Evolutionary conservation across 148 eudicot species (phyloP).

Genomic region (Nepenthes mirabilis): DNA sequence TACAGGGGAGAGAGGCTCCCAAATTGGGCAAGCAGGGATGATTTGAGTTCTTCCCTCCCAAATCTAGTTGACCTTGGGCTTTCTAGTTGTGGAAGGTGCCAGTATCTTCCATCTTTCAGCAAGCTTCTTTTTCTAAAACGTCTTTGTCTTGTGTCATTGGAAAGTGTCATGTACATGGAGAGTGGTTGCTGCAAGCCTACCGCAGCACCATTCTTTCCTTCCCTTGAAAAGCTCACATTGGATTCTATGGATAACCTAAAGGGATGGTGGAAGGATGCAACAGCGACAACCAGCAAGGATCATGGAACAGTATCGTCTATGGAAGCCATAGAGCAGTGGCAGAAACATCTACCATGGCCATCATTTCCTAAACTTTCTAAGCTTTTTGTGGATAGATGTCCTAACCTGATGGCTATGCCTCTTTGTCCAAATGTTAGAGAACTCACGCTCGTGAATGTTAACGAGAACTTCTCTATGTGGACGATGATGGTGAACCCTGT

Average conservation of each 20-base stretch:
- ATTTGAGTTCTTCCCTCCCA: not conserved
- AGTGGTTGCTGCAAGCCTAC: not conserved
- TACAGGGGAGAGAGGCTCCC: not conserved
- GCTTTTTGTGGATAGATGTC: not conserved
- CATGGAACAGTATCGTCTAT: not conserved
- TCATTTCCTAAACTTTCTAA: constrained; percentile 10
- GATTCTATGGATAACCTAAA: not conserved
- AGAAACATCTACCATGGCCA: not conserved
- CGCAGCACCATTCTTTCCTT: constrained; percentile 19
- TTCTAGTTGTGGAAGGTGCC: not conserved
- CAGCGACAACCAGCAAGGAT: not conserved
- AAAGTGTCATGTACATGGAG: not conserved
- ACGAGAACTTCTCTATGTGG: not conserved
- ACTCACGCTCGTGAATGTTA: not conserved
- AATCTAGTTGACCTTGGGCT: not conserved
- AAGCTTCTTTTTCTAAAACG: not conserved
- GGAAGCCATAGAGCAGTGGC: not conserved
- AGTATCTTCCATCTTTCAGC: not conserved
- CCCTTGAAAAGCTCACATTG: constrained; percentile 13
- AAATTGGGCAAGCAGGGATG: not conserved
- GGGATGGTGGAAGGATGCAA: constrained; percentile 18
- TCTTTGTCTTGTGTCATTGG: not conserved
- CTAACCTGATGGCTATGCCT: constrained; percentile 9
- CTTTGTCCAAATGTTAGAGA: not conserved
- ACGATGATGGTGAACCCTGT: not conserved